phyloP scores from a whole-genome alignment of 768 basidiomycete species.

The Strobilomyces dryophilus region DNA sequence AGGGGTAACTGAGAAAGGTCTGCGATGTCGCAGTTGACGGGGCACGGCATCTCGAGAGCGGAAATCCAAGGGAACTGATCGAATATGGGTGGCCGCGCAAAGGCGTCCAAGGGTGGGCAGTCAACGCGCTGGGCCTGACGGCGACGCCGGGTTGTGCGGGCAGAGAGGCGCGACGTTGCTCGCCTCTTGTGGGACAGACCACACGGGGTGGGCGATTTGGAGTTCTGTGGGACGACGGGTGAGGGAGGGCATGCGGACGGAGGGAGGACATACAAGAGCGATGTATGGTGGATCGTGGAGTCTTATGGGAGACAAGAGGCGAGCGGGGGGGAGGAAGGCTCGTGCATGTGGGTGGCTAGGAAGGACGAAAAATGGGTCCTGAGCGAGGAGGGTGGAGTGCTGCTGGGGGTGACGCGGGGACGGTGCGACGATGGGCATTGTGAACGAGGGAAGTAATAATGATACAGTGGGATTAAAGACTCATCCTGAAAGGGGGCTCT shows the following conservation, averaged over 20 bases:
- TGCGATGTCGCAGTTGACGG: conserved; percentile 53
- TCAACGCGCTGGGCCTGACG: conserved; percentile 42
- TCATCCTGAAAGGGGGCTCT: conserved; percentile 24
- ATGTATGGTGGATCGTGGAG: conserved; percentile 28
- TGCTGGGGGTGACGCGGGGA: conserved; percentile 32
- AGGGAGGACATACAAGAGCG: conserved; percentile 17
- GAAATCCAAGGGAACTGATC: conserved; percentile 70
- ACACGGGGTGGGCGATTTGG: conserved; percentile 38
- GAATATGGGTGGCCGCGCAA: conserved; percentile 38
- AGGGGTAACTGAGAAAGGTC: conserved; percentile 59
- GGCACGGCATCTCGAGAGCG: conserved; percentile 46
- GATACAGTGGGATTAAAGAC: conserved; percentile 33
- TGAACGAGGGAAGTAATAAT: conserved; percentile 18
- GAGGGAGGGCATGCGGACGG: not conserved
- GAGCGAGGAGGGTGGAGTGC: conserved; percentile 8
- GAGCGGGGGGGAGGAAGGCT: conserved; percentile 26
- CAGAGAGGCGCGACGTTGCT: conserved; percentile 27
- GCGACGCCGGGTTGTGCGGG: conserved; percentile 39
- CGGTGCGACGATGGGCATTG: conserved; percentile 43
- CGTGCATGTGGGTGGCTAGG: conserved; percentile 13
- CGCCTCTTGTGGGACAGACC: conserved; percentile 36
- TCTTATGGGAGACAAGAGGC: conserved; percentile 37
- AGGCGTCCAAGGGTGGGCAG: conserved; percentile 33
- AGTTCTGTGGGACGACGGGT: conserved; percentile 28
- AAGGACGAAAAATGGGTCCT: conserved; percentile 5